These are phyloP conservation scores for Handroanthus guayacan DNA, from an alignment of 257 asterid species.

Conservation along the genomic window DNA sequence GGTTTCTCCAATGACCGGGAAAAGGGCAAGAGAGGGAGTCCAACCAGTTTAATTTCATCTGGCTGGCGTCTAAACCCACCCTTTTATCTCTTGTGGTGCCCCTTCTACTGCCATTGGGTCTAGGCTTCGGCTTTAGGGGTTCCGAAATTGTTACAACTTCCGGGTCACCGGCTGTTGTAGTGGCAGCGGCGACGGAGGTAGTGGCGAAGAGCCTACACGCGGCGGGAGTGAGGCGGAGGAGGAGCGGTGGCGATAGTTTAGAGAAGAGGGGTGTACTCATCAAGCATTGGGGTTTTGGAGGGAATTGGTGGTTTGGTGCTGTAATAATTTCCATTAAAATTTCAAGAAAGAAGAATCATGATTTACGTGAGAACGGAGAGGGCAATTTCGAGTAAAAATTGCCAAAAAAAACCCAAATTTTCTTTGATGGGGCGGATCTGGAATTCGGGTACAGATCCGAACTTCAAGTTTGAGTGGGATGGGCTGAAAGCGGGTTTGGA, in stretches of 20 bases:
- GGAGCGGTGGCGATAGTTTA: conserved; percentile 30
- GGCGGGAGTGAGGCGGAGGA: conserved; percentile 41
- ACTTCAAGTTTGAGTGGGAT: neutral
- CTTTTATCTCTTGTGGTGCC: conserved; percentile 33
- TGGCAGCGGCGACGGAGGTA: conserved; percentile 25
- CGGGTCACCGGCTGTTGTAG: conserved; percentile 6
- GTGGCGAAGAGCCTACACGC: conserved; percentile 44
- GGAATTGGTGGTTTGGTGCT: conserved; percentile 21
- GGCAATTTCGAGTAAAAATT: neutral
- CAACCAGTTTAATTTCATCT: conserved; percentile 57
- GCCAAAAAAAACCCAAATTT: no score
- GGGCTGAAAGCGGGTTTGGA: neutral
- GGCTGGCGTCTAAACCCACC: conserved; percentile 40
- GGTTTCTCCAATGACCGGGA: conserved; percentile 13
- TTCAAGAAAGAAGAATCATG: neutral
- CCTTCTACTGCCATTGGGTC: conserved; percentile 32
- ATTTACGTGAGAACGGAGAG: neutral
- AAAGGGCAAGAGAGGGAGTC: conserved; percentile 60
- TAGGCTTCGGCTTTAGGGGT: conserved; percentile 24
- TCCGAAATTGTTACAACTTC: conserved; percentile 20
- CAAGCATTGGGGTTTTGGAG: conserved; percentile 36
- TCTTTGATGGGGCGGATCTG: neutral
- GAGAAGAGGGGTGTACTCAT: conserved; percentile 33
- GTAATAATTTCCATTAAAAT: conserved; percentile 21
- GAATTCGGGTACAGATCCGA: neutral